Conservation (phyloP, 805 yeast species). For the Candida krabiensis region DNA sequence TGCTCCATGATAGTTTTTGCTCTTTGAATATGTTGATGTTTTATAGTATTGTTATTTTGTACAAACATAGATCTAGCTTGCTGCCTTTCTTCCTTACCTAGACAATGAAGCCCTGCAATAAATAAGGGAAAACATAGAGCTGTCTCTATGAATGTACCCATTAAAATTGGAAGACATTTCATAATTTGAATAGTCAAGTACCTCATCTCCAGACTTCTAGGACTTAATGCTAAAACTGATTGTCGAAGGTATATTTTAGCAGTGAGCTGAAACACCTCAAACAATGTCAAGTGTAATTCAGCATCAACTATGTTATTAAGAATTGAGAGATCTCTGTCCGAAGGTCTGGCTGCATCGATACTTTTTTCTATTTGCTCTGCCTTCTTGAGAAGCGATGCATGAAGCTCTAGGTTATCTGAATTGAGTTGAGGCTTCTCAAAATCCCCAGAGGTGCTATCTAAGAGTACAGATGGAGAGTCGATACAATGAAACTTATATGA, state of each 20-base stretch:
- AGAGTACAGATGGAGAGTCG: too few relatives aligned
- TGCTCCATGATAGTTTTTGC: slow-evolving; percentile 32
- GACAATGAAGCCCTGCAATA: slow-evolving; percentile 30
- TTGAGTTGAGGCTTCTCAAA: too few relatives aligned
- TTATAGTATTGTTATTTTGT: slow-evolving; percentile 22
- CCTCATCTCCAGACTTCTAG: slow-evolving; percentile 23
- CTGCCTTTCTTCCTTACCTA: slow-evolving; percentile 23
- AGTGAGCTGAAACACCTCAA: slow-evolving; percentile 31
- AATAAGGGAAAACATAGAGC: slow-evolving; percentile 36
- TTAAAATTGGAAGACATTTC: slow-evolving; percentile 14
- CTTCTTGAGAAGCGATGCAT: too few relatives aligned
- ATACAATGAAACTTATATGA: too few relatives aligned
- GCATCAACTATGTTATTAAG: slow-evolving; percentile 25
- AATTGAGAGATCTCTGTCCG: slow-evolving; percentile 12
- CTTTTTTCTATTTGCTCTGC: slow-evolving; percentile 8
- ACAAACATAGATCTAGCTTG: too few relatives aligned
- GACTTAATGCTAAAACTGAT: slow-evolving; percentile 17
- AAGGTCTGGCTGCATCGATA: slow-evolving; percentile 19
- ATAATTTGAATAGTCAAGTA: slow-evolving; percentile 14
- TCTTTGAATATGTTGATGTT: slow-evolving; percentile 29
- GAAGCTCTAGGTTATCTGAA: too few relatives aligned
- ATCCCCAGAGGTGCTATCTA: too few relatives aligned
- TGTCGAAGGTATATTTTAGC: slow-evolving; percentile 21
- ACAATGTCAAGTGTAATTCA: slow-evolving; percentile 33
- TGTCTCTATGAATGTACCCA: slow-evolving; percentile 18